These are phyloP conservation scores for Cadophora luteo-olivacea DNA, from an alignment of 2,329 filamentous ascomycete species.

Conservation along the genomic window DNA sequence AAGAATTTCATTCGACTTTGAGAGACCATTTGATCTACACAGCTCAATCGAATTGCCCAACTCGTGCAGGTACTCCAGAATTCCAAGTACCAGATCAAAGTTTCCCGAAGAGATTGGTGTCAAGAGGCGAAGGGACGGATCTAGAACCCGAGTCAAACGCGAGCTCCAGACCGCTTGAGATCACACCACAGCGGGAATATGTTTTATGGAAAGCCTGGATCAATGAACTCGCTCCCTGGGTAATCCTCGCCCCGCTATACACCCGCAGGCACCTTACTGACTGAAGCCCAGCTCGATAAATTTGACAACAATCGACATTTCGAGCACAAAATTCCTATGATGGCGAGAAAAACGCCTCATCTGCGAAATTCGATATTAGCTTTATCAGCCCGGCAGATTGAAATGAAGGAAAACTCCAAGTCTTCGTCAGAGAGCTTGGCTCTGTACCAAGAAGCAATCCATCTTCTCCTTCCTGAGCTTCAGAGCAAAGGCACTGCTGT, in stretches of 20 bases:
- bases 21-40: slow-evolving; percentile 54
- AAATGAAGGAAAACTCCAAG: slow-evolving; percentile 50
- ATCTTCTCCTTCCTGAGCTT: slow-evolving; percentile 54
- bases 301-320: slow-evolving; percentile 58
- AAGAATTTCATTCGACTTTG: slow-evolving; percentile 53
- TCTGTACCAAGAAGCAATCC: slow-evolving; percentile 59
- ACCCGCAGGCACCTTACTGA: not conserved
- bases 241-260: not conserved
- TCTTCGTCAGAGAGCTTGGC: slow-evolving; percentile 51
- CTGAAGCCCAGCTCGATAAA: slow-evolving; percentile 46
- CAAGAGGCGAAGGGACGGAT: not conserved
- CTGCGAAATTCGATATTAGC: slow-evolving; percentile 57
- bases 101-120: slow-evolving; percentile 12
- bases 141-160: slow-evolving; percentile 28
- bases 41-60: slow-evolving; percentile 49
- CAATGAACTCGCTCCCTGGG: slow-evolving; percentile 47
- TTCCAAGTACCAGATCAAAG: slow-evolving; percentile 21
- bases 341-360: slow-evolving; percentile 52
- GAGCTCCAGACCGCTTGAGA: slow-evolving; percentile 36
- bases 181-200: slow-evolving; percentile 44
- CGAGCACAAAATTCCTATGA: slow-evolving; percentile 53
- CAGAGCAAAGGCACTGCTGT: slow-evolving; percentile 55
- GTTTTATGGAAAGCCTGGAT: slow-evolving; percentile 52
- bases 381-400: slow-evolving; percentile 57
- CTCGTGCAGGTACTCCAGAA: slow-evolving; percentile 40